These are phyloP conservation scores for Lanmaoa pseudosensibilis DNA, from an alignment of 768 basidiomycete genomes.

Conservation along the genomic window DNA sequence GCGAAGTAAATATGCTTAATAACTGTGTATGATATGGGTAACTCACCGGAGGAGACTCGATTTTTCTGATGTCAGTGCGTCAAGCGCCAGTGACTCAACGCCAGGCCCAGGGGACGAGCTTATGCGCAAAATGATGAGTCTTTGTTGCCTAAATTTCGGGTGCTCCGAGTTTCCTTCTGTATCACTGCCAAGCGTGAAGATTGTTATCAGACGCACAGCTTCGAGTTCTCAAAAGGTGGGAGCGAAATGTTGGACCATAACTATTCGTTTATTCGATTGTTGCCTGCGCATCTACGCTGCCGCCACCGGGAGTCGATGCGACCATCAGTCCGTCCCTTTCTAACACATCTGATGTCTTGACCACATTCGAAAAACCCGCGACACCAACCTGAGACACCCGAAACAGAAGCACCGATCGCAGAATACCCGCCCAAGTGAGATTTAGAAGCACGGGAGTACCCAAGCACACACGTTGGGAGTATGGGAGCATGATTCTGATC, in stretches of 20 bases:
- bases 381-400: not conserved
- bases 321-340: not conserved
- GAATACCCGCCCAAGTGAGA: not conserved
- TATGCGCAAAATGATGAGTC: not conserved
- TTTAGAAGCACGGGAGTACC: not conserved
- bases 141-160: not conserved
- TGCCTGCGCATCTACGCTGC: not conserved
- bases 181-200: not conserved
- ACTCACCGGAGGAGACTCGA: not conserved
- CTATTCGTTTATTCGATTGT: not conserved
- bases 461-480: not conserved
- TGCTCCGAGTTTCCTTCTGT: not conserved
- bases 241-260: no score
- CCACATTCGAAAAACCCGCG: not conserved
- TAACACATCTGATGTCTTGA: not conserved
- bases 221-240: not conserved
- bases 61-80: not conserved
- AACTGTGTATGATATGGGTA: not conserved
- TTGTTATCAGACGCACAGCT: not conserved
- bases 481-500: not conserved
- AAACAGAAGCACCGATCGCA: not conserved
- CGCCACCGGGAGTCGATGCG: not conserved
- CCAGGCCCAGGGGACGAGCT: not conserved
- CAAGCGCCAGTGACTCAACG: no score
- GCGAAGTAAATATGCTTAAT: not conserved